Base-by-base conservation (phyloP, 441 rosid species). In the Populus trichocarpa region DNA sequence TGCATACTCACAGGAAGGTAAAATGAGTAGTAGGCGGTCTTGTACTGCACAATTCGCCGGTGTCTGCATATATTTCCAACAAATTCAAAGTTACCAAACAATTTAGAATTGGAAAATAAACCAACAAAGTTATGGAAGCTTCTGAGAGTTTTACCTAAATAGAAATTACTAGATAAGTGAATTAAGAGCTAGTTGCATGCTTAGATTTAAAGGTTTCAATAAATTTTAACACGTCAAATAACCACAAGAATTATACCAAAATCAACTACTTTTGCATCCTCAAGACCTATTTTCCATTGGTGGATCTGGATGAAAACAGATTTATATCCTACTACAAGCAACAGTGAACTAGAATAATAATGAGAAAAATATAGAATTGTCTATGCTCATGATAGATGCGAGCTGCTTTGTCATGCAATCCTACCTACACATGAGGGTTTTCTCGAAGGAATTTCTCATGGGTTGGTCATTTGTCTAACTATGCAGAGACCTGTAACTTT, bases 11-110 rank as follows among this genome's bases (percentile, higher is more conserved):
- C 97, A 67, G 97, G 97, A 77, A 94, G 97, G 85, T 93, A 93
- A 86, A 94, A 94, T 53, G 98, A 94, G 80, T 91, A 94, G 68
- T 90, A 94, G 64, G 97, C 95, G 7, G 97, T 91, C 81, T 94
- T 94, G 86, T 91, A 91, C 77, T 93, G 89, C 83, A 90, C 97
- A 81, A 91, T 95, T 64, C 92, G 89, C 32, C 89, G 89, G 85
- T 95, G 95, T 71, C 97, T 95, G 86, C 89, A 86, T 2, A 67
- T 74, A 64, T 53, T 82, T 57, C 28, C 63, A 83, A 79, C 65
- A 67, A 81, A 85, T 64, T 61, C 53, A 71, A 20, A 9, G 61
- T 28, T 28, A 67, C 22, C 3, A 13, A 79, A 64, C 50, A 1
- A 28, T 57, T 64, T 20, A 72, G 5, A 33, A 16, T 18, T 68